A percentile compares a stretch with the other conserved stretches of the same genome.
These are phyloP conservation scores for Neobulgaria alba DNA, from an alignment of 2,329 filamentous ascomycete species.

Conservation along the genomic window DNA sequence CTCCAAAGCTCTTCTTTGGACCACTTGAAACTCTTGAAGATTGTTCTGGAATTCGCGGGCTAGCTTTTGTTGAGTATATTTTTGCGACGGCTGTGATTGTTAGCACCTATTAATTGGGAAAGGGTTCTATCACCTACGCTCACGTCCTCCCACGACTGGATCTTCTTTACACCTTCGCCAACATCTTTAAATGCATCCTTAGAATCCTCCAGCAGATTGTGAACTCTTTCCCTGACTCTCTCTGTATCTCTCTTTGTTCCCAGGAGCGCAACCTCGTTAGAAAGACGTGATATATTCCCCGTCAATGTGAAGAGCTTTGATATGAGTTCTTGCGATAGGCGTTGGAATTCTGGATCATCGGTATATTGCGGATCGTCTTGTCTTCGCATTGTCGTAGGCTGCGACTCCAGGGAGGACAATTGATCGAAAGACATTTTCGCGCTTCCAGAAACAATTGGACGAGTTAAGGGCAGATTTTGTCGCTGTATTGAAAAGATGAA, in stretches of 20 bases:
- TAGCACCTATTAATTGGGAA: constrained; percentile 1
- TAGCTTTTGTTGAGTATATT: constrained; percentile 92
- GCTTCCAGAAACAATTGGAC: too few species aligned
- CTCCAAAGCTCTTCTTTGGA: constrained; percentile 86
- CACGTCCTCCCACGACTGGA: constrained; percentile 78
- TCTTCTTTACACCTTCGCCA: constrained; percentile 86
- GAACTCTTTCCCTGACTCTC: constrained; percentile 81
- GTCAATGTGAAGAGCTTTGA: constrained; percentile 85
- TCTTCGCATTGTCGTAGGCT: constrained; percentile 58
- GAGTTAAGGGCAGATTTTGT: too few species aligned
- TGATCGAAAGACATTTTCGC: constrained; percentile 81
- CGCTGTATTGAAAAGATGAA: background rate
- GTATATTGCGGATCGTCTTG: constrained; percentile 67
- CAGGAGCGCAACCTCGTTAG: constrained; percentile 74
- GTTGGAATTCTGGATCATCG: constrained; percentile 88
- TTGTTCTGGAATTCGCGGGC: constrained; percentile 87
- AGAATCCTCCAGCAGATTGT: constrained; percentile 79
- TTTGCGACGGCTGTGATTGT: constrained; percentile 68
- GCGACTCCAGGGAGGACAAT: constrained; percentile 75
- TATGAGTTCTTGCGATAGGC: constrained; percentile 73
- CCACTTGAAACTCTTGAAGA: constrained; percentile 80
- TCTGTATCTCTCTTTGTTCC: constrained; percentile 89
- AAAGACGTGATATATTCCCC: constrained; percentile 76
- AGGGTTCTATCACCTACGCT: constrained; percentile 44
- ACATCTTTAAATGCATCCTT: constrained; percentile 82